A percentile compares a stretch with the other conserved stretches of the same genome.
Conservation (phyloP, 768 basidiomycete species). For the Trametes cinnabarina region DNA sequence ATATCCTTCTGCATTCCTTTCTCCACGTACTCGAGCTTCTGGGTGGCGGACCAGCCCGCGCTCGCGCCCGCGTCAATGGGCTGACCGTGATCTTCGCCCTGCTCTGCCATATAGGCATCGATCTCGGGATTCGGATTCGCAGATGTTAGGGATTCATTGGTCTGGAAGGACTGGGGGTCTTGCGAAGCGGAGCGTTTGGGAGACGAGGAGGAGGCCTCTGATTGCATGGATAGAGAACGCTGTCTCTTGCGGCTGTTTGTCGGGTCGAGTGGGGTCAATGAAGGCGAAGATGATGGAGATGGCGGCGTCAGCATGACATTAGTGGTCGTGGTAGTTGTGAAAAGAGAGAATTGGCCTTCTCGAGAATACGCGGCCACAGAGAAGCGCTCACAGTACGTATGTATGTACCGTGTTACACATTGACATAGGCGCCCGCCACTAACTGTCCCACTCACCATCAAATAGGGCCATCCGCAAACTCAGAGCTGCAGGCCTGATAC, state of each 20-base stretch:
- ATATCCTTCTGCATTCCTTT: constrained; percentile 47
- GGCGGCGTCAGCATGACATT: constrained; percentile 48
- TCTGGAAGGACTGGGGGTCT: constrained; percentile 39
- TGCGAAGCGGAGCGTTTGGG: constrained; percentile 80
- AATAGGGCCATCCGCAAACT: too few relatives aligned
- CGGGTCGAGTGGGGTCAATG: constrained; percentile 29
- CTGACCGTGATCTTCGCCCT: constrained; percentile 27
- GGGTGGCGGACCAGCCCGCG: constrained; percentile 32
- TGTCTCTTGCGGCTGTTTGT: constrained; percentile 60
- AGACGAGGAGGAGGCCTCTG: constrained; percentile 67
- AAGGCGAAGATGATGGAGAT: constrained; percentile 40
- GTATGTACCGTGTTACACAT: too few relatives aligned
- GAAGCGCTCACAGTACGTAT: too few relatives aligned
- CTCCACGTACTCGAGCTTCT: constrained; percentile 54
- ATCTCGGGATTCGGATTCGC: constrained; percentile 48
- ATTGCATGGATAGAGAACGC: constrained; percentile 74
- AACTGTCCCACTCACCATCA: too few relatives aligned
- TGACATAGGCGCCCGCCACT: too few relatives aligned
- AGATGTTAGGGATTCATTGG: constrained; percentile 24
- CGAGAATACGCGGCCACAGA: too few relatives aligned
- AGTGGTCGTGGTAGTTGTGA: constrained; percentile 18
- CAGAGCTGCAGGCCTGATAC: too few relatives aligned
- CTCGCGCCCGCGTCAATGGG: constrained; percentile 13
- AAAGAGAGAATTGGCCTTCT: too few relatives aligned
- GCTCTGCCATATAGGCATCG: constrained; percentile 46